Percentiles rank a stretch among this genome's conserved stretches.
These are phyloP conservation scores for Lepiota brunneoincarnata DNA, from an alignment of 768 basidiomycete species.

Conservation along the genomic window DNA sequence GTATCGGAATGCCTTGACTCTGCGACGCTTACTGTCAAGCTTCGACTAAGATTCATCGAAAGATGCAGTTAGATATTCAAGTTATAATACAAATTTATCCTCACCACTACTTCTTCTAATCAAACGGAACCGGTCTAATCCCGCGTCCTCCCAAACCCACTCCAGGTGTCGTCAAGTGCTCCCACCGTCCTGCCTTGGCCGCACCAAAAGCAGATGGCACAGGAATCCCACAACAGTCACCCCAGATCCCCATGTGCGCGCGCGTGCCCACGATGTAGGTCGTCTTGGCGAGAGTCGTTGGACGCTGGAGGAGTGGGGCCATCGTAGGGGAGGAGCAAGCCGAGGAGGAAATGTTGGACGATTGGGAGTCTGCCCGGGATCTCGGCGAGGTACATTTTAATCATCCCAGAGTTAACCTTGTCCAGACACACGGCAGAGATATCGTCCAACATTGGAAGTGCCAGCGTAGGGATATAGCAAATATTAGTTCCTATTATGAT, in stretches of 20 bases:
- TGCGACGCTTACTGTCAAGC: too few relatives aligned
- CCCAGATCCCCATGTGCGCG: constrained; percentile 52
- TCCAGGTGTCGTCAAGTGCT: constrained; percentile 35
- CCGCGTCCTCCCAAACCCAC: constrained; percentile 52
- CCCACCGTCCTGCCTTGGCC: constrained; percentile 49
- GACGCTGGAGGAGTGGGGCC: constrained; percentile 45
- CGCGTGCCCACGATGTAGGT: constrained; percentile 45
- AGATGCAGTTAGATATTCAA: not conserved
- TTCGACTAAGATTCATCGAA: too few relatives aligned
- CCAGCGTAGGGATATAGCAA: constrained; percentile 72
- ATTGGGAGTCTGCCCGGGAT: constrained; percentile 95
- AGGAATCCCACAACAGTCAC: constrained; percentile 89
- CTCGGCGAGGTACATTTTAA: constrained; percentile 97
- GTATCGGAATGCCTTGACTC: too few relatives aligned
- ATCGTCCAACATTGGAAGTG: constrained; percentile 98
- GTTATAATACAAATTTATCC: not conserved
- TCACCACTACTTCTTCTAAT: constrained; percentile 39
- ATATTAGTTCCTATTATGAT: not conserved
- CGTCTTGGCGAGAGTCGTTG: constrained; percentile 8
- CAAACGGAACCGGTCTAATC: constrained; percentile 81
- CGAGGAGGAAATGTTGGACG: constrained; percentile 94
- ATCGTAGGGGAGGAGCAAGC: constrained; percentile 70
- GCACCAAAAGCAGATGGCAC: constrained; percentile 84
- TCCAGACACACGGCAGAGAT: constrained; percentile 82
- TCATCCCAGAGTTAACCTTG: constrained; percentile 94